Conservation (phyloP, 805 yeast species). For the Cyberlindnera petersonii region DNA sequence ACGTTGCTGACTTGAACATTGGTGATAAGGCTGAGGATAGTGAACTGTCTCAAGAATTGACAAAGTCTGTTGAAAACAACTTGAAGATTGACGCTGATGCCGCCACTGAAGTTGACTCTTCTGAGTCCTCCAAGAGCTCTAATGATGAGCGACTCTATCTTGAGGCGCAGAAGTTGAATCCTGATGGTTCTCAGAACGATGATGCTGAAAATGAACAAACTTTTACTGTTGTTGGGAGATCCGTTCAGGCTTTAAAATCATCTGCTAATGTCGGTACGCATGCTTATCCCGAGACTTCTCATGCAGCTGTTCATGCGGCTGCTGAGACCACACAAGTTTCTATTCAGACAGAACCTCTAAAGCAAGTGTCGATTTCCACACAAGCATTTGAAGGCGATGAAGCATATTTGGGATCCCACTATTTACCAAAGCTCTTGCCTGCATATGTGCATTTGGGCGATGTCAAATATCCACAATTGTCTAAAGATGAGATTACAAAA, state of each 20-base stretch:
- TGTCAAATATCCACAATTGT: slow-evolving; percentile 24
- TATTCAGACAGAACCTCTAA: slow-evolving; percentile 19
- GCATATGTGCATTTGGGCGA: slow-evolving; percentile 18
- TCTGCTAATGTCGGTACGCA: not conserved
- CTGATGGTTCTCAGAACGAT: slow-evolving; percentile 11
- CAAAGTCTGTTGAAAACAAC: slow-evolving; percentile 6
- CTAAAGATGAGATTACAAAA: slow-evolving; percentile 13
- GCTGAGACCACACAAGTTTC: not conserved
- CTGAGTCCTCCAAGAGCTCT: slow-evolving; percentile 10
- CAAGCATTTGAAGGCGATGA: slow-evolving; percentile 34
- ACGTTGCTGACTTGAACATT: slow-evolving; percentile 2
- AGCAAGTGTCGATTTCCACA: slow-evolving; percentile 3
- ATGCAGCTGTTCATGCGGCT: not conserved
- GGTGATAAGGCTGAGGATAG: not conserved
- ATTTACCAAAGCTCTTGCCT: slow-evolving; percentile 18
- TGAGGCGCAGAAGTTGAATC: slow-evolving; percentile 11
- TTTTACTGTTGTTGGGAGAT: not conserved
- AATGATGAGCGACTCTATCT: slow-evolving; percentile 15
- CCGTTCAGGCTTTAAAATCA: slow-evolving; percentile 1
- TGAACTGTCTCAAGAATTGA: slow-evolving; percentile 1
- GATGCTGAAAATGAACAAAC: slow-evolving; percentile 1
- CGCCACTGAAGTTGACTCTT: not conserved
- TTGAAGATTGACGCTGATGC: not conserved
- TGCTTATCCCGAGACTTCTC: slow-evolving; percentile 2
- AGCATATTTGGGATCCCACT: slow-evolving; percentile 25